Conservation (phyloP, 495 filamentous ascomycete species). For the Tuber aestivum region DNA sequence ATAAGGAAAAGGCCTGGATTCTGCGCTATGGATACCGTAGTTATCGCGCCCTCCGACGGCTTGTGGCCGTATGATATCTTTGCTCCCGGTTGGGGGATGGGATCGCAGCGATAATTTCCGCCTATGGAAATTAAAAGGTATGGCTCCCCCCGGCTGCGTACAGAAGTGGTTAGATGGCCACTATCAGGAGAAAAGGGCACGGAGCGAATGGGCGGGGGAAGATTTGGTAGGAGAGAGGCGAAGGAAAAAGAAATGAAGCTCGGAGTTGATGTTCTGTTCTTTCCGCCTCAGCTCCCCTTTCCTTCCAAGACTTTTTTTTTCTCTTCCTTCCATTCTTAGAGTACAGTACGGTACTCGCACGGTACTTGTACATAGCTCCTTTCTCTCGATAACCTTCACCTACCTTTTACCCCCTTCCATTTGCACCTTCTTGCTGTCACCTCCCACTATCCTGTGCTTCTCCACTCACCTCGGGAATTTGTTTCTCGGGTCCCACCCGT, state of each 20-base stretch:
- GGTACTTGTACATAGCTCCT: background rate
- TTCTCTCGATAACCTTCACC: background rate
- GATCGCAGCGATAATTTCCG: background rate
- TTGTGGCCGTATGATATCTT: background rate
- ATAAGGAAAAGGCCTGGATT: background rate
- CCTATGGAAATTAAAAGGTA: background rate
- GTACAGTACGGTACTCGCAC: too few species aligned
- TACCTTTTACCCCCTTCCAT: background rate
- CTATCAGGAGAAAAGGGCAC: constrained; percentile 13
- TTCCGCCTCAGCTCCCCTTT: background rate
- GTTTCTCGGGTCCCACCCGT: background rate
- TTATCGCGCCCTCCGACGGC: background rate
- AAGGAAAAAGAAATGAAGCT: constrained; percentile 21
- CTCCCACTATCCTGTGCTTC: background rate
- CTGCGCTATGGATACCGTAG: background rate
- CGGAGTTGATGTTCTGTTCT: constrained; percentile 9
- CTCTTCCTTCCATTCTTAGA: constrained; percentile 15
- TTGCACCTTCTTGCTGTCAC: background rate
- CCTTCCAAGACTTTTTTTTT: background rate
- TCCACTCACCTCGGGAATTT: background rate
- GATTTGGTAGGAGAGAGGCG: constrained; percentile 7
- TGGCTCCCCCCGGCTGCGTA: background rate
- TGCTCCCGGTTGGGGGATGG: background rate
- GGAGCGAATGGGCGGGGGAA: constrained; percentile 1
- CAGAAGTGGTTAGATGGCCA: background rate